Evolutionary conservation across 208 protist genomes (phyloP).

Genomic region (Vickermania ingenoplastis): DNA sequence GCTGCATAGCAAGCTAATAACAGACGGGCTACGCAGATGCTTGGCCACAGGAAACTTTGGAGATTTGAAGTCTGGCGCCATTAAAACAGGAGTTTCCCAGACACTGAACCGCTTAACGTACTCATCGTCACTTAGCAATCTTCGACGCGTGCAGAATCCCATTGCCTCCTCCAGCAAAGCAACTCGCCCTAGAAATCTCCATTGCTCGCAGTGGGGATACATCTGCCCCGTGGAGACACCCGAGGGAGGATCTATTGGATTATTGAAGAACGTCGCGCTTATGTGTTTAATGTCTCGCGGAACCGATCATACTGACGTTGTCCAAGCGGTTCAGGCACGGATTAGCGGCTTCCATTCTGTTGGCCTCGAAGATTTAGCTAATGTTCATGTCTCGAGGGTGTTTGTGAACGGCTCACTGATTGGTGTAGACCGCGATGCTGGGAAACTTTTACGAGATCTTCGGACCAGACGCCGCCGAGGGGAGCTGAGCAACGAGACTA

Average conservation of each 20-base stretch:
- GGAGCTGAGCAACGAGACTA: constrained; percentile 27
- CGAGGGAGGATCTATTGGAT: constrained; percentile 90
- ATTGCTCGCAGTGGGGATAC: constrained; percentile 97
- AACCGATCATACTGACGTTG: constrained; percentile 23
- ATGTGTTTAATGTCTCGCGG: constrained; percentile 59
- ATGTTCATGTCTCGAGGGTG: constrained; percentile 22
- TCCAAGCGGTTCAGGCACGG: constrained; percentile 12
- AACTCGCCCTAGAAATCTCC: constrained; percentile 91
- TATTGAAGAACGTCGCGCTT: constrained; percentile 96
- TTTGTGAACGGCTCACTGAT: constrained; percentile 38
- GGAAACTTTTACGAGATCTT: constrained; percentile 20
- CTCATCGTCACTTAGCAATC: constrained; percentile 96
- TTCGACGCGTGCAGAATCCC: constrained; percentile 98
- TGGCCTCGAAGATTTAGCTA: constrained; percentile 10
- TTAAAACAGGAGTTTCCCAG: constrained; percentile 82
- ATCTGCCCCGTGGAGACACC: constrained; percentile 96
- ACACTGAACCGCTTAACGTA: constrained; percentile 94
- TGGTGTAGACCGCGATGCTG: constrained; percentile 24
- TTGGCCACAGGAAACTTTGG: constrained; percentile 99
- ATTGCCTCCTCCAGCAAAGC: constrained; percentile 75
- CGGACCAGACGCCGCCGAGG: constrained; percentile 20
- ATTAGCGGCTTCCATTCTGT: constrained; percentile 60
- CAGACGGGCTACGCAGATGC: not conserved
- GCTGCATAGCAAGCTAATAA: not conserved
- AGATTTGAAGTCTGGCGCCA: constrained; percentile 9